These are phyloP conservation scores for Rubroshorea leprosula DNA, from an alignment of 345 rosid genomes.

Conservation along the genomic window DNA sequence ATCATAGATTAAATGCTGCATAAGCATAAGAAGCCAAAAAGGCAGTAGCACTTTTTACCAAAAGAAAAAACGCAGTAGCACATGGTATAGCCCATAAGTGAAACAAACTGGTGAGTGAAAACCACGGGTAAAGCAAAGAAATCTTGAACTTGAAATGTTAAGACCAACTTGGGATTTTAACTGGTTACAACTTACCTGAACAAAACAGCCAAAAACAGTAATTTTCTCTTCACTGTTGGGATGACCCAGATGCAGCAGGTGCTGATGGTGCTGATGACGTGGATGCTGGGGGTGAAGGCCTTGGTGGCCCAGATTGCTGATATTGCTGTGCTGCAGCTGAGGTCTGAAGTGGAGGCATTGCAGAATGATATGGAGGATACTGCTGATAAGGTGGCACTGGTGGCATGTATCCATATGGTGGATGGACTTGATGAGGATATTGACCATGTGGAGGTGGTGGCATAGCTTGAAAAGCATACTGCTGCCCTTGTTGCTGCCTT, in stretches of 20 bases:
- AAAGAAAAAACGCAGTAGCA: too few relatives aligned
- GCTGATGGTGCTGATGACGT: conserved; percentile 20
- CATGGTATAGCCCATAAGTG: too few relatives aligned
- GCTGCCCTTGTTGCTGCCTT: conserved; percentile 45
- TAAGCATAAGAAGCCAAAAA: too few relatives aligned
- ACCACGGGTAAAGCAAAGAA: too few relatives aligned
- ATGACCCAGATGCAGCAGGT: conserved; percentile 15
- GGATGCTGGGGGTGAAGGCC: conserved; percentile 24
- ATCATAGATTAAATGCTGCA: too few relatives aligned
- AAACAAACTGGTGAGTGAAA: too few relatives aligned
- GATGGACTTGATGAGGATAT: conserved; percentile 49
- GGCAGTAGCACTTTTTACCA: too few relatives aligned
- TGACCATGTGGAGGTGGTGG: conserved; percentile 41
- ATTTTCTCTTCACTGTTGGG: conserved; percentile 6
- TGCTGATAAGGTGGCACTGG: conserved; percentile 58
- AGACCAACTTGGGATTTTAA: background rate
- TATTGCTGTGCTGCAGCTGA: conserved; percentile 37
- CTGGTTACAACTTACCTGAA: too few relatives aligned
- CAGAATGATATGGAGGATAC: conserved; percentile 52
- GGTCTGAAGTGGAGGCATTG: too few relatives aligned
- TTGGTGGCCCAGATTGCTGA: conserved; percentile 32
- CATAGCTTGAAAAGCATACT: conserved; percentile 42
- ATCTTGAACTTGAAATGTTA: too few relatives aligned
- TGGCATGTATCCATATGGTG: conserved; percentile 62
- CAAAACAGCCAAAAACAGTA: too few relatives aligned